Percentiles rank a stretch among this genome's conserved stretches.
Evolutionary conservation across 129 eudicot genomes (phyloP).

Genomic region (Gnaphalium uliginosum): DNA sequence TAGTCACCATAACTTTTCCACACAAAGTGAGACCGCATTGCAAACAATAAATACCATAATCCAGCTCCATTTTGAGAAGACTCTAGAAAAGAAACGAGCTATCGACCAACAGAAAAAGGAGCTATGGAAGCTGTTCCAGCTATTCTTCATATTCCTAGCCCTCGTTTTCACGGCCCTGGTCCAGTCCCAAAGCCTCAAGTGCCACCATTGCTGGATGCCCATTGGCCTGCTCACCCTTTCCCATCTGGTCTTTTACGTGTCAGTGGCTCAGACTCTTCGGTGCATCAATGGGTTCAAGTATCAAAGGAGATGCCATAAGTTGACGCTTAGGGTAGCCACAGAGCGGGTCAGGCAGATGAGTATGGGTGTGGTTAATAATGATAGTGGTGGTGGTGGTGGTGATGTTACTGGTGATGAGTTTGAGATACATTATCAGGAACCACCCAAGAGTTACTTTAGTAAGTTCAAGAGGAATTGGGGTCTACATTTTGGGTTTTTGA

Average conservation of each 20-base stretch:
- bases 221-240: constrained; percentile 52
- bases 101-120: constrained; percentile 64
- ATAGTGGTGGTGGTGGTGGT: constrained; percentile 9
- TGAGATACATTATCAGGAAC: constrained; percentile 83
- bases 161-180: constrained; percentile 44
- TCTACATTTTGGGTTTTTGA: constrained; percentile 41
- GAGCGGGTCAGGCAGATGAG: constrained; percentile 49
- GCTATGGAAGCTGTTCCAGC: constrained; percentile 57
- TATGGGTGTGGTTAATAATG: constrained; percentile 9
- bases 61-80: constrained; percentile 77
- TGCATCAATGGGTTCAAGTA: constrained; percentile 80
- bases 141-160: constrained; percentile 61
- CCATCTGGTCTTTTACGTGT: constrained; percentile 64
- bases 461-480: constrained; percentile 52
- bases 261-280: constrained; percentile 69
- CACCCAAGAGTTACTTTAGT: constrained; percentile 80
- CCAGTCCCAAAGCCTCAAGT: constrained; percentile 44
- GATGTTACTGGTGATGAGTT: constrained; percentile 48
- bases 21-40: constrained; percentile 49
- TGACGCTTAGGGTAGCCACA: constrained; percentile 66
- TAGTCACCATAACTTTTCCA: constrained; percentile 35
- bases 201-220: constrained; percentile 72
- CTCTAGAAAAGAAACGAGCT: constrained; percentile 68
- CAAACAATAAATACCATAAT: constrained; percentile 64
- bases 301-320: constrained; percentile 62